phyloP scores from a whole-genome alignment of 176 grass and related monocot species.

The Puccinellia tenuiflora region DNA sequence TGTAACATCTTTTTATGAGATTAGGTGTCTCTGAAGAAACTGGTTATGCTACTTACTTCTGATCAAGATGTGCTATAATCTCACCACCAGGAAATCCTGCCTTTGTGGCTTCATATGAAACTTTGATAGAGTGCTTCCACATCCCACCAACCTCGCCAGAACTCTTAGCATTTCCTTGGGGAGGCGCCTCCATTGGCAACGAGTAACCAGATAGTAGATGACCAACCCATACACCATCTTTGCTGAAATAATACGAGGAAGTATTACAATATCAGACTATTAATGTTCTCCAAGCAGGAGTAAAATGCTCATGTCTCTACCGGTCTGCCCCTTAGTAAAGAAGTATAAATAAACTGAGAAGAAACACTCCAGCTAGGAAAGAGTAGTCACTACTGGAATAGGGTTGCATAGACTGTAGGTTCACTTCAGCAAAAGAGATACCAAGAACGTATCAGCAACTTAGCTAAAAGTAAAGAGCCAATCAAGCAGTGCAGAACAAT shows the following conservation, averaged over 20 bases:
- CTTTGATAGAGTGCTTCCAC: constrained; percentile 88
- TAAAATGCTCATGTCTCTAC: neutral
- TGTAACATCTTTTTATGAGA: neutral
- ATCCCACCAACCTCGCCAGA: constrained; percentile 52
- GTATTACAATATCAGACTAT: constrained; percentile 1
- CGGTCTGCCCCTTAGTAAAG: neutral
- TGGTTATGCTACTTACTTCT: constrained; percentile 58
- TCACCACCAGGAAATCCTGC: constrained; percentile 87
- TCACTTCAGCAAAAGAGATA: neutral
- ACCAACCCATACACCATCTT: constrained; percentile 87
- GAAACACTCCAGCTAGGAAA: neutral
- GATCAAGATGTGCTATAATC: constrained; percentile 95
- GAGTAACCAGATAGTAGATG: constrained; percentile 85
- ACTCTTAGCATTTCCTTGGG: constrained; percentile 46
- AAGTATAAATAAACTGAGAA: neutral
- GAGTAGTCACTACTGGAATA: neutral
- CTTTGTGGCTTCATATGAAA: constrained; percentile 79
- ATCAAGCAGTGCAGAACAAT: neutral
- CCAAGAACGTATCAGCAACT: neutral
- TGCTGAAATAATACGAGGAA: constrained; percentile 46
- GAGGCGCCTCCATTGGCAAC: constrained; percentile 69
- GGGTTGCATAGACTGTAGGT: neutral
- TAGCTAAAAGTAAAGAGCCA: neutral
- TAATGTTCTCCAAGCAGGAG: neutral
- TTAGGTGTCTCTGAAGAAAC: neutral